Conservation (phyloP, 73 alveolate species). For the Halteria grandinella region DNA sequence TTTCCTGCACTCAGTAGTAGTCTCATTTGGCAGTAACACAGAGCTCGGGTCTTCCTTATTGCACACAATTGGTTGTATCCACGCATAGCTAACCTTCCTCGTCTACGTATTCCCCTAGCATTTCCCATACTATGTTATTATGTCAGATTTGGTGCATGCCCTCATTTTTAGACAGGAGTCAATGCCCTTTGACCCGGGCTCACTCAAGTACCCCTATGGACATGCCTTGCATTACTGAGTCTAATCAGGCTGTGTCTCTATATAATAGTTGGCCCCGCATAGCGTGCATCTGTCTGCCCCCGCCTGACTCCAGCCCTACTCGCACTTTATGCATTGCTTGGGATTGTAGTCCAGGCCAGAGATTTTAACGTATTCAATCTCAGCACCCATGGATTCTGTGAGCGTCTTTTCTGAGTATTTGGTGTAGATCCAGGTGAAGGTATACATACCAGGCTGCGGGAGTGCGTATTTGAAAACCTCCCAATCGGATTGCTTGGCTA, state of each 20-base stretch:
- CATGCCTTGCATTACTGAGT: slow-evolving; percentile 15
- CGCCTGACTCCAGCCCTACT: slow-evolving; percentile 13
- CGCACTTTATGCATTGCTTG: slow-evolving; percentile 34
- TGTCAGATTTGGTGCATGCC: slow-evolving; percentile 32
- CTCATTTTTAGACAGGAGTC: not conserved
- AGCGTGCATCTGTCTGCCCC: slow-evolving; percentile 44
- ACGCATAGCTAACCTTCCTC: slow-evolving; percentile 13
- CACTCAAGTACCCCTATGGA: slow-evolving; percentile 3
- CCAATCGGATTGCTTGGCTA: not conserved
- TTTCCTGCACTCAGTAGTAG: slow-evolving; percentile 3
- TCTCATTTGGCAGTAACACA: not conserved
- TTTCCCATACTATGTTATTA: slow-evolving; percentile 1
- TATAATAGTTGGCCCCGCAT: slow-evolving; percentile 26
- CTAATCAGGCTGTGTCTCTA: not conserved
- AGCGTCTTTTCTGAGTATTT: not conserved
- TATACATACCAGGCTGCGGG: slow-evolving; percentile 9
- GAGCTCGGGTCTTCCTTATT: slow-evolving; percentile 8
- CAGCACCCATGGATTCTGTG: slow-evolving; percentile 2
- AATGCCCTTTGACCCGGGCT: slow-evolving; percentile 31
- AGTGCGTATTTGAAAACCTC: not conserved
- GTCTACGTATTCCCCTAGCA: not conserved
- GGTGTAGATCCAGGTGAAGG: slow-evolving; percentile 23
- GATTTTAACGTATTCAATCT: slow-evolving; percentile 34
- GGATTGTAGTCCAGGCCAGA: not conserved
- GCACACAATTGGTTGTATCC: slow-evolving; percentile 39